phyloP scores from a whole-genome alignment of 106 monocot genomes.

The Iris macrosiphon region DNA sequence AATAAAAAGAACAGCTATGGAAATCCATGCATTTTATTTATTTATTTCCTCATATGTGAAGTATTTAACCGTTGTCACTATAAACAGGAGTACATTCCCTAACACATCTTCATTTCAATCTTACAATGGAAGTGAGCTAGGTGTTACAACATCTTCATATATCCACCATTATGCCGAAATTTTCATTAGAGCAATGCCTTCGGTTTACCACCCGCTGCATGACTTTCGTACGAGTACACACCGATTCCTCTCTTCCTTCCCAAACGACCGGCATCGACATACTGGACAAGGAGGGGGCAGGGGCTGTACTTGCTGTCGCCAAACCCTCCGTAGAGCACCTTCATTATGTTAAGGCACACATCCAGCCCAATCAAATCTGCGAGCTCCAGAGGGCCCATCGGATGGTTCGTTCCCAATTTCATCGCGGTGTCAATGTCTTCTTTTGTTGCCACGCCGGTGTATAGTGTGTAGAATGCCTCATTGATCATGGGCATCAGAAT shows the following conservation, averaged over 20 bases:
- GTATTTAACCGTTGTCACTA: no score
- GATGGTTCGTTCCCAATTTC: slow-evolving; percentile 91
- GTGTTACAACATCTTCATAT: no score
- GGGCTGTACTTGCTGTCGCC: slow-evolving; percentile 82
- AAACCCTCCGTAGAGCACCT: slow-evolving; percentile 60
- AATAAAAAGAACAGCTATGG: no score
- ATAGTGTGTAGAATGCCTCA: slow-evolving; percentile 77
- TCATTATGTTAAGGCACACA: slow-evolving; percentile 84
- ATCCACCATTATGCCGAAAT: no score
- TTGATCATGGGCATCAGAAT: slow-evolving; percentile 99
- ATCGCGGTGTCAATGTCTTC: slow-evolving; percentile 92
- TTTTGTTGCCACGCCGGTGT: slow-evolving; percentile 83
- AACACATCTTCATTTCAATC: no score
- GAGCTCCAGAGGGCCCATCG: slow-evolving; percentile 89
- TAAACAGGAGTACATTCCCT: no score
- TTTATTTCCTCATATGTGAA: no score
- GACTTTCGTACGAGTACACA: slow-evolving; percentile 62
- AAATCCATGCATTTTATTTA: no score
- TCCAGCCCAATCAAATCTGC: slow-evolving; percentile 93
- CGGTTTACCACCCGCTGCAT: no score
- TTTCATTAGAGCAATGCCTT: no score
- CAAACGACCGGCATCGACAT: slow-evolving; percentile 84
- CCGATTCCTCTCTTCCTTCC: slow-evolving; percentile 77
- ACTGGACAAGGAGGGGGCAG: slow-evolving; percentile 88
- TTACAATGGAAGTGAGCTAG: no score